phyloP scores from a whole-genome alignment of 768 basidiomycete genomes.

The Auricularia cornea region DNA sequence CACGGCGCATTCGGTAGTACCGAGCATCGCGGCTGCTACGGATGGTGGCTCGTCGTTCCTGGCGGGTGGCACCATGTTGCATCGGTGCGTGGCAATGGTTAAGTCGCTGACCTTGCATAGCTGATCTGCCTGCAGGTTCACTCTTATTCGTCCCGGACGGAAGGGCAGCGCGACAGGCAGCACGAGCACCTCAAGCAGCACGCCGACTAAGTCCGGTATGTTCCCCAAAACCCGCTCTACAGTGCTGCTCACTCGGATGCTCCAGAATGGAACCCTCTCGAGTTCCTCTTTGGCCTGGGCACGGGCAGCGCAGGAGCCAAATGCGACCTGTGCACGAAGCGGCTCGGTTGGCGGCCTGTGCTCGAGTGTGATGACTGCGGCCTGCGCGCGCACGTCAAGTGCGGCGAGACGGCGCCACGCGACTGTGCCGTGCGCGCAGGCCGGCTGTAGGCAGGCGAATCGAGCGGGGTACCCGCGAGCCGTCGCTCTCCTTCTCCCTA shows the following conservation, averaged over 20 bases:
- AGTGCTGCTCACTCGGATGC: too few relatives aligned
- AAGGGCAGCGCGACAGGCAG: constrained; percentile 32
- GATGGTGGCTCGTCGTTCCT: constrained; percentile 68
- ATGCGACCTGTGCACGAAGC: constrained; percentile 75
- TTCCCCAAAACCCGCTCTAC: neutral
- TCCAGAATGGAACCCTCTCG: constrained; percentile 68
- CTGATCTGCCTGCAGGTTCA: constrained; percentile 75
- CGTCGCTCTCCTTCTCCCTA: neutral
- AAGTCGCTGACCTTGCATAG: neutral
- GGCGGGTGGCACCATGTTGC: constrained; percentile 14
- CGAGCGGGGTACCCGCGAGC: neutral
- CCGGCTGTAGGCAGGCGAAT: neutral
- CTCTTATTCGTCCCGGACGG: constrained; percentile 70
- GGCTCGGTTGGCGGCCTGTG: constrained; percentile 79
- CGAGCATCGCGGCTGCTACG: constrained; percentile 55
- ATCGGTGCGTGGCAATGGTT: constrained; percentile 2
- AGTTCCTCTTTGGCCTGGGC: constrained; percentile 47
- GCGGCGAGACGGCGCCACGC: constrained; percentile 71
- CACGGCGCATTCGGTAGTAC: constrained; percentile 32
- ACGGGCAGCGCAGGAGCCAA: constrained; percentile 32
- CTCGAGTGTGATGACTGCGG: constrained; percentile 88
- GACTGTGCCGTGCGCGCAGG: constrained; percentile 55
- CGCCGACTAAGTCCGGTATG: neutral
- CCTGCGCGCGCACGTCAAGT: constrained; percentile 76
- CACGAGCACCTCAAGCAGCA: neutral